These are phyloP conservation scores for Penicillium manginii DNA, from an alignment of 495 filamentous ascomycete genomes.

Conservation along the genomic window DNA sequence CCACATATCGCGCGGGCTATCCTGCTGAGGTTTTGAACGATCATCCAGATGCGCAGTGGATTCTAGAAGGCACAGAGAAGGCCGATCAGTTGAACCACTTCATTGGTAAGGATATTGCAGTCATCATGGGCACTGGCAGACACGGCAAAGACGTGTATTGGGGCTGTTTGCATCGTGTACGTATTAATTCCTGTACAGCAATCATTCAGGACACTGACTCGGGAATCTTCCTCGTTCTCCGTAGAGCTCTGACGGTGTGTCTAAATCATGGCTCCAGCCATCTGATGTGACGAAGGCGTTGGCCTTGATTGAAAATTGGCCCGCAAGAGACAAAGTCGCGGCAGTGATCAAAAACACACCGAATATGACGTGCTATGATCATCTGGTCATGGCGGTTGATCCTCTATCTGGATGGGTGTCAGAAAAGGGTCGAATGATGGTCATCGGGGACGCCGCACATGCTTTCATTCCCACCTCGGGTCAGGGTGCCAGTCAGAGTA, in stretches of 20 bases:
- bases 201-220: not conserved
- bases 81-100: slow-evolving; percentile 7
- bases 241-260: slow-evolving; percentile 2
- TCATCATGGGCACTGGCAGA: slow-evolving; percentile 9
- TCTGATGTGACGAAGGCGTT: slow-evolving; percentile 6
- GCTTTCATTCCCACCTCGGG: slow-evolving; percentile 69
- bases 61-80: slow-evolving; percentile 8
- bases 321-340: not conserved
- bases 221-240: not conserved
- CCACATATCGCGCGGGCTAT: slow-evolving; percentile 10
- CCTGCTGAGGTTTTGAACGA: not conserved
- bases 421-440: slow-evolving; percentile 53
- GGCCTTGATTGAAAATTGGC: not conserved
- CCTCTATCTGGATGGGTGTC: slow-evolving; percentile 66
- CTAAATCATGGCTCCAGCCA: not conserved
- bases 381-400: slow-evolving; percentile 68
- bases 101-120: slow-evolving; percentile 3
- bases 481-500: slow-evolving; percentile 69
- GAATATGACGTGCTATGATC: slow-evolving; percentile 54
- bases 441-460: slow-evolving; percentile 72
- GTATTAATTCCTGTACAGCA: not conserved
- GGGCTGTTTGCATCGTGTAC: not conserved
- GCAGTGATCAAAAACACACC: slow-evolving; percentile 33
- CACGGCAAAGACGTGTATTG: slow-evolving; percentile 9
- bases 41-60: slow-evolving; percentile 6